phyloP scores from a whole-genome alignment of 2,329 filamentous ascomycete species.

The Fusarium equiseti region DNA sequence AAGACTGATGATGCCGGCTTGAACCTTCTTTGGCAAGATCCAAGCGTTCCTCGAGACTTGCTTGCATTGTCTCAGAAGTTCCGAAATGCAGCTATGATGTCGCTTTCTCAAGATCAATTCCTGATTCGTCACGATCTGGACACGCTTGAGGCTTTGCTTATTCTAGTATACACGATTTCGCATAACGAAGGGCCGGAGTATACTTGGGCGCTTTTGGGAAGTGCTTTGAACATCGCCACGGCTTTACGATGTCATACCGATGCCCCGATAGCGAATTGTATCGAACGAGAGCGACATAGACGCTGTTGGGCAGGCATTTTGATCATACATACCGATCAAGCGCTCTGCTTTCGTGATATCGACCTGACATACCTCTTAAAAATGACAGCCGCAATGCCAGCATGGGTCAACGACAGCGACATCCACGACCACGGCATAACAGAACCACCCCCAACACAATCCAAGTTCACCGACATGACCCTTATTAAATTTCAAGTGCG shows the following conservation, averaged over 20 bases:
- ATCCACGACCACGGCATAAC: neutral
- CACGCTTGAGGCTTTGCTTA: slow-evolving; percentile 7
- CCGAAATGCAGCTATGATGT: slow-evolving; percentile 10
- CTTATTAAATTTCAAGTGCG: slow-evolving; percentile 12
- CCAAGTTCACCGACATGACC: slow-evolving; percentile 1
- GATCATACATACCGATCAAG: slow-evolving; percentile 3
- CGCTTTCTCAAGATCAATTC: slow-evolving; percentile 7
- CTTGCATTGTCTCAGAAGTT: neutral
- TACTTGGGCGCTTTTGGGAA: slow-evolving; percentile 18
- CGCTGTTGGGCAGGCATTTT: slow-evolving; percentile 14
- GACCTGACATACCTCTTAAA: slow-evolving; percentile 16
- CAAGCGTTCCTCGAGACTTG: neutral
- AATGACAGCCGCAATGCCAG: slow-evolving; percentile 14
- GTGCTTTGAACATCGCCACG: slow-evolving; percentile 10
- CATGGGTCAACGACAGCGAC: slow-evolving; percentile 14
- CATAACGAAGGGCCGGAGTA: slow-evolving; percentile 18
- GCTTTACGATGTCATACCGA: neutral
- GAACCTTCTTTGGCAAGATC: neutral
- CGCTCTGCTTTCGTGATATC: slow-evolving; percentile 14
- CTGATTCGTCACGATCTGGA: neutral
- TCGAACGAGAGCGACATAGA: neutral
- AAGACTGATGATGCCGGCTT: slow-evolving; percentile 3
- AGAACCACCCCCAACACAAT: fast-evolving
- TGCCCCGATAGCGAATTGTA: neutral
- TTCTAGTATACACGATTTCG: slow-evolving; percentile 8